Evolutionary conservation across 148 eudicot genomes (phyloP).

Genomic region (Simmondsia chinensis): DNA sequence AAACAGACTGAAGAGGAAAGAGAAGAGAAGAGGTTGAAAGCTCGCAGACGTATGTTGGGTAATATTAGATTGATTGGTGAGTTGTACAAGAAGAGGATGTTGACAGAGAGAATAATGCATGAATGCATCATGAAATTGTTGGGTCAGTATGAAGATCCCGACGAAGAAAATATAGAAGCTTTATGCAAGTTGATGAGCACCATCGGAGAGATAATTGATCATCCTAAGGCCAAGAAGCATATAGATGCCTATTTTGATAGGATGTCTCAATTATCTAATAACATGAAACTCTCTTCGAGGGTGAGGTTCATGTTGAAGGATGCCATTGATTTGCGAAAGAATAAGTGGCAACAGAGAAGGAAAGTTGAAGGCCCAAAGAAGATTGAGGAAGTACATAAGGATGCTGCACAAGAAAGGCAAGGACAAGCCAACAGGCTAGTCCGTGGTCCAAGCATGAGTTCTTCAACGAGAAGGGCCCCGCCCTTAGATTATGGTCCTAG

Average conservation of each 20-base stretch:
- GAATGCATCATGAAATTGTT: slow-evolving; percentile 68
- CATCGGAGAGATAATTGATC: slow-evolving; percentile 87
- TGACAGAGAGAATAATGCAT: slow-evolving; percentile 92
- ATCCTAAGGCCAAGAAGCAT: slow-evolving; percentile 69
- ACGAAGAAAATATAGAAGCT: slow-evolving; percentile 88
- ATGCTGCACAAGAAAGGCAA: slow-evolving; percentile 89
- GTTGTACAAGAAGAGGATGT: slow-evolving; percentile 79
- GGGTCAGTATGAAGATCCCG: slow-evolving; percentile 60
- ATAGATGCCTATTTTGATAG: slow-evolving; percentile 71
- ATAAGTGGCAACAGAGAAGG: slow-evolving; percentile 88
- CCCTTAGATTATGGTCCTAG: slow-evolving; percentile 62
- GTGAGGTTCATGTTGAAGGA: slow-evolving; percentile 88
- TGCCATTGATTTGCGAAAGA: slow-evolving; percentile 77
- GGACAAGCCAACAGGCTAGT: slow-evolving; percentile 53
- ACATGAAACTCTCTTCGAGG: slow-evolving; percentile 71
- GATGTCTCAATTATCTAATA: slow-evolving; percentile 61
- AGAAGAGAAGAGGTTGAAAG: slow-evolving; percentile 59
- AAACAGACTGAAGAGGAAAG: slow-evolving; percentile 53
- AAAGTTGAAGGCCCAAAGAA: slow-evolving; percentile 96
- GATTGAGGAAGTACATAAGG: slow-evolving; percentile 92
- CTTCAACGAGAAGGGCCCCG: slow-evolving; percentile 55
- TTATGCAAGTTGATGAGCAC: slow-evolving; percentile 95
- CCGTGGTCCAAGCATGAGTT: slow-evolving; percentile 56
- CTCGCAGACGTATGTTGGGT: slow-evolving; percentile 76
- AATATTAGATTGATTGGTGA: slow-evolving; percentile 78